Percentiles rank a stretch among this genome's conserved stretches.
Conservation (phyloP, 2,329 filamentous ascomycete genomes). For the Daldinia sp. region DNA sequence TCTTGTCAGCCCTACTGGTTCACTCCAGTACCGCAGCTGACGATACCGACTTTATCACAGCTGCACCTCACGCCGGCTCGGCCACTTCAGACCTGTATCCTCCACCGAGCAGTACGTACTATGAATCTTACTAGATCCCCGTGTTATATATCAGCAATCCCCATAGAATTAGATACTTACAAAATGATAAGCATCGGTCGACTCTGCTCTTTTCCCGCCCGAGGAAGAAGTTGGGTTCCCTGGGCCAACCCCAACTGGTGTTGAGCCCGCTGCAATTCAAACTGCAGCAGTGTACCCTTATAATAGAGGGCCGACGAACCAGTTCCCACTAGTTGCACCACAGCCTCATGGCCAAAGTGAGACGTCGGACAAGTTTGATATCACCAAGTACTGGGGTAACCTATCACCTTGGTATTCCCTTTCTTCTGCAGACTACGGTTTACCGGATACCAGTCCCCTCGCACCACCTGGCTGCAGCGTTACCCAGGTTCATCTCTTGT, state of each 20-base stretch:
- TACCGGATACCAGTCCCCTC: conserved; percentile 50
- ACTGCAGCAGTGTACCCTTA: conserved; percentile 49
- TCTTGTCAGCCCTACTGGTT: conserved; percentile 37
- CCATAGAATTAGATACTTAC: conserved; percentile 15
- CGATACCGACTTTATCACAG: conserved; percentile 32
- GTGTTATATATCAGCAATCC: neutral
- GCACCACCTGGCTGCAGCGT: conserved; percentile 50
- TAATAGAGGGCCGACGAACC: conserved; percentile 46
- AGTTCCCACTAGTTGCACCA: conserved; percentile 51
- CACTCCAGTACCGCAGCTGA: conserved; percentile 30
- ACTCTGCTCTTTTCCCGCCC: conserved; percentile 49
- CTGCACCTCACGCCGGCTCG: conserved; percentile 34
- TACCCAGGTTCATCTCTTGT: conserved; percentile 51
- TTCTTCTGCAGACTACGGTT: conserved; percentile 51
- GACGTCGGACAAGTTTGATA: conserved; percentile 46
- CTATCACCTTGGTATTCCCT: conserved; percentile 53
- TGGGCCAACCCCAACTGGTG: conserved; percentile 48
- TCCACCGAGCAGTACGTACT: conserved; percentile 38
- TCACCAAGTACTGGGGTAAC: conserved; percentile 52
- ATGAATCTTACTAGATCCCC: neutral
- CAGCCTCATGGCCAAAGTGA: conserved; percentile 45
- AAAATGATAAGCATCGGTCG: conserved; percentile 45
- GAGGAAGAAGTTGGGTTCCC: conserved; percentile 50
- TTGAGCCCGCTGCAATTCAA: conserved; percentile 48
- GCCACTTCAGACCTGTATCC: conserved; percentile 37